phyloP scores from a whole-genome alignment of 208 protist genomes.

The Leishmania tropica region DNA sequence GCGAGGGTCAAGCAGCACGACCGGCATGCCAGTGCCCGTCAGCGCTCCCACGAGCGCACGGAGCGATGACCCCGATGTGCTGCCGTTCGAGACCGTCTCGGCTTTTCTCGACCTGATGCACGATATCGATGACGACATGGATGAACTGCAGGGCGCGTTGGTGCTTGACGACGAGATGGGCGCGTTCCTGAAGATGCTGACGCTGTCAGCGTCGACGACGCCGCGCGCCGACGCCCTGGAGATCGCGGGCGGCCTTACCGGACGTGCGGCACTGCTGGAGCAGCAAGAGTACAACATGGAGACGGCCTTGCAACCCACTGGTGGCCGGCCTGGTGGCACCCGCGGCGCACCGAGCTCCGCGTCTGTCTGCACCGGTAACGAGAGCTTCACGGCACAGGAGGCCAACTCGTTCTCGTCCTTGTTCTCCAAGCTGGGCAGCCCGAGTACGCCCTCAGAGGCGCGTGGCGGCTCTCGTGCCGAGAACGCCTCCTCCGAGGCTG shows the following conservation, averaged over 20 bases:
- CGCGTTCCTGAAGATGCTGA: constrained; percentile 86
- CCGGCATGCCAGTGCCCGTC: neutral
- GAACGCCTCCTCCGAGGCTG: constrained; percentile 40
- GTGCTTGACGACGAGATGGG: constrained; percentile 87
- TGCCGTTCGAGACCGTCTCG: constrained; percentile 66
- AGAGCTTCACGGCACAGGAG: neutral
- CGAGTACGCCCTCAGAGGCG: constrained; percentile 5
- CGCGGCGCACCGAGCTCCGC: neutral
- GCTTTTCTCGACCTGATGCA: constrained; percentile 51
- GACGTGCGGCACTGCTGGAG: constrained; percentile 20
- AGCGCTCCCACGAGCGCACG: constrained; percentile 15
- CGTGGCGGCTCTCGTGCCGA: constrained; percentile 24
- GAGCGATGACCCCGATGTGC: constrained; percentile 30
- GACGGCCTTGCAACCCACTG: constrained; percentile 65
- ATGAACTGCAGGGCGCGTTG: constrained; percentile 57
- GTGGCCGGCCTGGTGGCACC: constrained; percentile 22
- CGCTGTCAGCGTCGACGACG: constrained; percentile 80
- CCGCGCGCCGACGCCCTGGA: constrained; percentile 48
- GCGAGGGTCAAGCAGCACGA: neutral
- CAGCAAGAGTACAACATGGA: constrained; percentile 47
- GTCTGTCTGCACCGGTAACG: neutral
- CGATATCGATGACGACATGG: constrained; percentile 53
- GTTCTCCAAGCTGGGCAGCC: neutral
- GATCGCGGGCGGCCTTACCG: neutral
- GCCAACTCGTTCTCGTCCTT: constrained; percentile 1